Conservation (phyloP, 176 grass and related monocot genomes). For the Avena sativa region DNA sequence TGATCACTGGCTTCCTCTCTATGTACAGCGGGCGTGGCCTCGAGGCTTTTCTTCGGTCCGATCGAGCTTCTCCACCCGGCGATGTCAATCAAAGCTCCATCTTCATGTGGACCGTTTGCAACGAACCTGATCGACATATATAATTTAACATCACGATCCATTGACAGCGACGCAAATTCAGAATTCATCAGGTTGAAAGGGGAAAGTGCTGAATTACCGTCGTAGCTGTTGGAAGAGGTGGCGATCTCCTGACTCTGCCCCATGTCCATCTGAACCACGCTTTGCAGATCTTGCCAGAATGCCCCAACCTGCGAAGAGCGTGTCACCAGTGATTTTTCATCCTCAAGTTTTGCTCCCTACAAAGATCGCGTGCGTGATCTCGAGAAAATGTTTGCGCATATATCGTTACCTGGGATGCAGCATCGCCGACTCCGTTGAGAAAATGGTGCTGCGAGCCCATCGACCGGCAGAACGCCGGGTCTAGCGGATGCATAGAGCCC, state of each 20-base stretch:
- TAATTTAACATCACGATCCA: constrained; percentile 29
- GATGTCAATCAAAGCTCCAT: constrained; percentile 76
- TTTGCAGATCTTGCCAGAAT: constrained; percentile 95
- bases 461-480: constrained; percentile 40
- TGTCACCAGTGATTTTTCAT: background rate
- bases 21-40: constrained; percentile 66
- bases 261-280: constrained; percentile 88
- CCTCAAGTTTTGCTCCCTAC: background rate
- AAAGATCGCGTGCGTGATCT: background rate
- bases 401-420: constrained; percentile 68
- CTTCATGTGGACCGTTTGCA: constrained; percentile 91
- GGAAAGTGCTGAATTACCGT: constrained; percentile 46
- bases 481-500: constrained; percentile 59
- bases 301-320: constrained; percentile 52
- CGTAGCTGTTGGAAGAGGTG: constrained; percentile 70
- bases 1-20: constrained; percentile 42
- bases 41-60: constrained; percentile 28
- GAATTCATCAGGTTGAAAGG: background rate
- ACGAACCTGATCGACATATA: constrained; percentile 50
- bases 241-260: constrained; percentile 76
- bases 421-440: constrained; percentile 60
- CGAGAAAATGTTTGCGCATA: background rate
- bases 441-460: constrained; percentile 58
- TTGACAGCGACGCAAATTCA: background rate
- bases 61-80: background rate